Percentiles rank a stretch among this genome's conserved stretches.
These are phyloP conservation scores for Cordyceps cateniannulata DNA, from an alignment of 2,329 filamentous ascomycete species.

Conservation along the genomic window DNA sequence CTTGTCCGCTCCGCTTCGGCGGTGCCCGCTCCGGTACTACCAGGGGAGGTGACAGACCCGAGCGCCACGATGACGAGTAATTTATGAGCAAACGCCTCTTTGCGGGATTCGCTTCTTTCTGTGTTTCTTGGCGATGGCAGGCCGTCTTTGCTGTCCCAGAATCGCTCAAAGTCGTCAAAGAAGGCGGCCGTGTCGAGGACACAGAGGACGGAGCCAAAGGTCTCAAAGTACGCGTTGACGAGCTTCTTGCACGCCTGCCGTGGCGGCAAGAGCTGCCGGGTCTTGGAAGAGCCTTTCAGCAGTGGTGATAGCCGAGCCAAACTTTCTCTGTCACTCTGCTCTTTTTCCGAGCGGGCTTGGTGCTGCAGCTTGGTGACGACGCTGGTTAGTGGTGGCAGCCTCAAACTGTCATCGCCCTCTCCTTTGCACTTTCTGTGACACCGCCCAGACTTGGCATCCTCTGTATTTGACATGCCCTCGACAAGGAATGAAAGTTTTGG, in stretches of 20 bases:
- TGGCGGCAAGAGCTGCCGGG: slow-evolving; percentile 11
- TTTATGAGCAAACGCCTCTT: slow-evolving; percentile 40
- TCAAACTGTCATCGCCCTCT: neutral
- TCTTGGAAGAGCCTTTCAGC: neutral
- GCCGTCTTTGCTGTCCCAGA: slow-evolving; percentile 26
- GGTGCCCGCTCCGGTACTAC: neutral
- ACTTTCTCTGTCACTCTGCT: neutral
- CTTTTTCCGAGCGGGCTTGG: neutral
- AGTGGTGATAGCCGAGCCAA: neutral
- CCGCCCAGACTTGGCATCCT: neutral
- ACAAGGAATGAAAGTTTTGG: neutral
- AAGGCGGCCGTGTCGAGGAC: slow-evolving; percentile 48
- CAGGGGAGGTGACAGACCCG: slow-evolving; percentile 32
- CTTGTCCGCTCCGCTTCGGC: neutral
- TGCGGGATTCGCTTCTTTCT: slow-evolving; percentile 15
- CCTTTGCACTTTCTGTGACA: neutral
- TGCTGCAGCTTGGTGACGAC: neutral
- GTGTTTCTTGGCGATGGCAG: slow-evolving; percentile 1
- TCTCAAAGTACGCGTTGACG: slow-evolving; percentile 41
- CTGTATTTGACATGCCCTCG: neutral
- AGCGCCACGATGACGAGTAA: slow-evolving; percentile 49
- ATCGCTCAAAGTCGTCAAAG: slow-evolving; percentile 37
- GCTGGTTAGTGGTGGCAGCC: neutral
- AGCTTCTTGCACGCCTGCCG: slow-evolving; percentile 33
- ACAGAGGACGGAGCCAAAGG: slow-evolving; percentile 45